Percentiles rank a stretch among this genome's conserved stretches.
These are phyloP conservation scores for Psilocybe tampanensis DNA, from an alignment of 768 basidiomycete genomes.

Conservation along the genomic window DNA sequence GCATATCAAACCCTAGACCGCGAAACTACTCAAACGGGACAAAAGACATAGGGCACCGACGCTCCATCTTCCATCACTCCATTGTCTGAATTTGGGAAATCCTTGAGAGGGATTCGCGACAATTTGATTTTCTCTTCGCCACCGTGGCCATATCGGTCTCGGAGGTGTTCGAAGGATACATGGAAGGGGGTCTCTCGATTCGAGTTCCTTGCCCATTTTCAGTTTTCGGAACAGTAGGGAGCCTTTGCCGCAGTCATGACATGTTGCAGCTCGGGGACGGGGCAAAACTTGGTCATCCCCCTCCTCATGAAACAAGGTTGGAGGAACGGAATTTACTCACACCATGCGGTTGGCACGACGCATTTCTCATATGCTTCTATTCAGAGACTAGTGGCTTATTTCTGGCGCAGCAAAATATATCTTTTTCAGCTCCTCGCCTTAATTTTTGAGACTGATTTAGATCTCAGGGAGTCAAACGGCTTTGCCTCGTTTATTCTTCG, in stretches of 20 bases:
- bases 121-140: background rate
- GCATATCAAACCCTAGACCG: too few species aligned
- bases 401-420: background rate
- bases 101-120: background rate
- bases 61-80: background rate
- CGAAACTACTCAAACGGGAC: too few species aligned
- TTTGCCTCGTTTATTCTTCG: conserved; percentile 10
- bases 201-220: background rate
- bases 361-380: background rate
- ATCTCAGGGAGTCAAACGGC: background rate
- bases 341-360: conserved; percentile 9
- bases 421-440: background rate
- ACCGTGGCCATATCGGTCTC: background rate
- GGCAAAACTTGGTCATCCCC: background rate
- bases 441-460: conserved; percentile 1
- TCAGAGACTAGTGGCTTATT: background rate
- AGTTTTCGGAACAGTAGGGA: background rate
- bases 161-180: background rate
- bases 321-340: background rate
- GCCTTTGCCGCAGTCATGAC: background rate
- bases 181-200: background rate
- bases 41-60: too few species aligned
- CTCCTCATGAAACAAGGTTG: conserved; percentile 1
- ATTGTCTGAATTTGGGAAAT: background rate
- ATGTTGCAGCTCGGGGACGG: background rate